Conservation (phyloP, 371 early-diverging fungal genomes). For the Parasitella parasitica region DNA sequence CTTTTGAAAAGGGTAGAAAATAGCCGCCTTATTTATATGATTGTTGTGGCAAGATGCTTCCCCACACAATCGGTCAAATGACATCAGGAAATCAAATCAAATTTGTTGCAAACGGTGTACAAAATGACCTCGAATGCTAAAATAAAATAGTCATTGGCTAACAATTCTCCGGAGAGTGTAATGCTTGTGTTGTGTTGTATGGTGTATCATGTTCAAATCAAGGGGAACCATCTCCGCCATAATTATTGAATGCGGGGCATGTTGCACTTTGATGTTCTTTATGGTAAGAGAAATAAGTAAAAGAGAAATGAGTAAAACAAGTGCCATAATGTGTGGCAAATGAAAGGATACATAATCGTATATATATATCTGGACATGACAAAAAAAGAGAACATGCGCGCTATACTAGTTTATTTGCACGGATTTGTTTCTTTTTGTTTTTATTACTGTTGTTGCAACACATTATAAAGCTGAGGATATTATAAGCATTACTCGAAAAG, state of each 20-base stretch:
- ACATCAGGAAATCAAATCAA: background rate
- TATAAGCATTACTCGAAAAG: too few relatives aligned
- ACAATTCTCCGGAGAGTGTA: background rate
- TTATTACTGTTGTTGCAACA: too few relatives aligned
- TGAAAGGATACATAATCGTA: too few relatives aligned
- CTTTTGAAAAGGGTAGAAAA: background rate
- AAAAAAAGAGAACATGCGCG: too few relatives aligned
- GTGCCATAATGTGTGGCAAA: too few relatives aligned
- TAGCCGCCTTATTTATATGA: background rate
- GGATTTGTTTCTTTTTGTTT: too few relatives aligned
- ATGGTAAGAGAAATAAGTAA: too few relatives aligned
- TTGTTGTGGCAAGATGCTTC: background rate
- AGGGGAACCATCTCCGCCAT: background rate
- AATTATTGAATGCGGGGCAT: background rate
- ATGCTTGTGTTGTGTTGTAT: background rate
- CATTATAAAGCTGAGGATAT: too few relatives aligned
- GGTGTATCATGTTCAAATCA: background rate
- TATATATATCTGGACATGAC: too few relatives aligned
- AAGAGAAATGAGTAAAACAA: too few relatives aligned
- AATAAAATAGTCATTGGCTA: background rate
- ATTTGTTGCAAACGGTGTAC: background rate
- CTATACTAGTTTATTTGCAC: too few relatives aligned
- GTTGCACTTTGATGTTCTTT: too few relatives aligned
- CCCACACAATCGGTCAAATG: background rate
- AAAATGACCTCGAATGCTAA: background rate